These are phyloP conservation scores for Aspergillus mulundensis DNA, from an alignment of 495 filamentous ascomycete genomes.

Conservation along the genomic window DNA sequence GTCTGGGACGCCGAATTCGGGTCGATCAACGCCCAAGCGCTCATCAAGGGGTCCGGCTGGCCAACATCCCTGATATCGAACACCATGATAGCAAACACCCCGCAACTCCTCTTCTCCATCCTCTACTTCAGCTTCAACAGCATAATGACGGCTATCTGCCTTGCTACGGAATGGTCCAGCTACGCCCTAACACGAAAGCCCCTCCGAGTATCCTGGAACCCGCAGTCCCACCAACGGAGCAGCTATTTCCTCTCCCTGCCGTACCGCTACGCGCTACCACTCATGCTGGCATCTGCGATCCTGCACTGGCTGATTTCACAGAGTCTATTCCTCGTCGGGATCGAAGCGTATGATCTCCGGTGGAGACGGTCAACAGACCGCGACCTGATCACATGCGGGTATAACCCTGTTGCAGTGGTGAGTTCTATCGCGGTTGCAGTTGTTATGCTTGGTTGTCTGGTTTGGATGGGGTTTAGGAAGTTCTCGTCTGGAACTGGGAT, in stretches of 20 bases:
- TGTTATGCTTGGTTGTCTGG: constrained; percentile 10
- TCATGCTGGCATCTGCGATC: constrained; percentile 21
- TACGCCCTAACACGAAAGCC: constrained; percentile 26
- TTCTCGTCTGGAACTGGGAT: too few relatives aligned
- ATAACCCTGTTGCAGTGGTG: constrained; percentile 27
- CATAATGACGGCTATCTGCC: constrained; percentile 39
- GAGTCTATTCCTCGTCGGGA: constrained; percentile 29
- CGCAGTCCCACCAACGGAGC: constrained; percentile 35
- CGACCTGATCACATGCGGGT: constrained; percentile 25
- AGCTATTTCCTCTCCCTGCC: constrained; percentile 42
- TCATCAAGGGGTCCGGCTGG: constrained; percentile 3
- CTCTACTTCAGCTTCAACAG: constrained; percentile 39
- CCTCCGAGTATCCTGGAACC: constrained; percentile 43
- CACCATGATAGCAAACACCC: constrained; percentile 28
- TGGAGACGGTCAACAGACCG: neutral
- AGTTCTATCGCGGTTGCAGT: constrained; percentile 24
- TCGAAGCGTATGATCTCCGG: constrained; percentile 18
- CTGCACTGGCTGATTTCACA: constrained; percentile 45
- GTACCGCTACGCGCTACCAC: constrained; percentile 34
- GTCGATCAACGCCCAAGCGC: neutral
- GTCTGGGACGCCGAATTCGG: constrained; percentile 22
- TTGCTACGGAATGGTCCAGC: constrained; percentile 29
- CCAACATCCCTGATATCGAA: neutral
- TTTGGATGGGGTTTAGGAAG: constrained; percentile 9
- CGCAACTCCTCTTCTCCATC: constrained; percentile 42